Base-by-base conservation (phyloP, 345 rosid genomes). In the Trapa bicornis region DNA sequence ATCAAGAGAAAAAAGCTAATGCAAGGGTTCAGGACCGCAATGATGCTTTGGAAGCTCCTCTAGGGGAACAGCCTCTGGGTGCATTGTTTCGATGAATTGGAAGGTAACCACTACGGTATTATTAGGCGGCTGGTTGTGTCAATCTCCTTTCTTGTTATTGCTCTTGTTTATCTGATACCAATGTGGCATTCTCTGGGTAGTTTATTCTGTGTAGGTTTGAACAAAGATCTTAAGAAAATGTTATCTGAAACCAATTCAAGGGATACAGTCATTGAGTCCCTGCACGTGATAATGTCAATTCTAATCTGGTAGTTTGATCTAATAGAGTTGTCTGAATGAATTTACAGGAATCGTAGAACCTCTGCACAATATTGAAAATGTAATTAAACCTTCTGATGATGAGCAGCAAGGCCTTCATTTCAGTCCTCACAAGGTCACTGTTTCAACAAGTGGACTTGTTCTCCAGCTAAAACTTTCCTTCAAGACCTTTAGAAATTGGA, bases 261-360 rank as follows among this genome's bases (percentile, higher is more conserved):
- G 88, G 89, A 2, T 78, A 17, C 57, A 15, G 29, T 52, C 7
- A 16, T 16, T 2, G 16, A 52, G 4, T 52, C 57, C 29, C 22
- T 52, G 57, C 57, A 54, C 17, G 11, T n/a, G 33, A 10, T 4
- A 54, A 9, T n/a, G 33, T 22, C 3, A 53, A 17, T 15, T 54
- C 33, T 22, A 54, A 5, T 22, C n/a, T 54, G 33, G 10, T 54
- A 16, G 60, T 22, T 22, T 22, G 29, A 22, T 22, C 29, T 22
- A 22, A 22, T 22, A 22, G 29, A 22, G 29, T 58, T 58, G 11
- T 58, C 11, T 58, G 63, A 16, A 58, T 29, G 37, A 33, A 13
- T 70, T 64, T 74, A 62, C 79, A 93, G 97, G 99, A 72, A 93
- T 90, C 97, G 97, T 97, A 68, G 97, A 93, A 76, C 99, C 97